Base-by-base conservation (phyloP, 306 rosid genomes). In the Alnus glutinosa region DNA sequence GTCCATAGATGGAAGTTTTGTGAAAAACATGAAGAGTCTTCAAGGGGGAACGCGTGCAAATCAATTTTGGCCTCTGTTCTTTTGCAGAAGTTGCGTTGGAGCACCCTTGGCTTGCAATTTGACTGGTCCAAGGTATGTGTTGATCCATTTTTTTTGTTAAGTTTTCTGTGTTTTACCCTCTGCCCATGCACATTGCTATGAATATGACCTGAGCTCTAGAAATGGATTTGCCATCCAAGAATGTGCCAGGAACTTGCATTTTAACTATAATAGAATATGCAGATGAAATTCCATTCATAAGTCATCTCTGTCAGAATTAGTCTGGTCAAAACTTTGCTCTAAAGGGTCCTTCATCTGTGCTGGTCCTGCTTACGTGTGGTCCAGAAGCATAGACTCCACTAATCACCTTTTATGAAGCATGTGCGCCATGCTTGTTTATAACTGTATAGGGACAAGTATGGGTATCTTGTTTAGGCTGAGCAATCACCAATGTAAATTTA, bases 61-160 rank as follows among this genome's bases (percentile, higher is more conserved):
- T 89, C 91, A 0, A 61, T 89, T 76, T 80, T 89, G 51, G 90
- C 97, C 73, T 67, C 93, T 74, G 79, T 79, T 75, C 89, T 93
- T 11, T 84, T 90, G 74, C 86, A 89, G 49, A 95, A 95, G 85
- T 81, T 93, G 85, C 94, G 99, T 39, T 93, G 99, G 99, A 95
- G 98, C 89, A 95, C 99, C 64, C 96, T 91, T 48, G 98, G 98
- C 80, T 79, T 91, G 80, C 98, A 95, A 78, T 95, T 90, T 83
- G 94, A 95, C 69, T 91, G 99, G 99, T 95, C 99, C 75, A 92
- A 88, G 83, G 98, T 93, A 85, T 51, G 80, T 79, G 78, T 39
- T 68, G 59, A 44, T 63, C 76, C 23, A 30, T 57, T 48, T 4
- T 10, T 5, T 58, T 15, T 19, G 5, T 5, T 83, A 7, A 3